Evolutionary conservation across 2,329 filamentous ascomycete genomes (phyloP).

Genomic region (Exophiala sp.): DNA sequence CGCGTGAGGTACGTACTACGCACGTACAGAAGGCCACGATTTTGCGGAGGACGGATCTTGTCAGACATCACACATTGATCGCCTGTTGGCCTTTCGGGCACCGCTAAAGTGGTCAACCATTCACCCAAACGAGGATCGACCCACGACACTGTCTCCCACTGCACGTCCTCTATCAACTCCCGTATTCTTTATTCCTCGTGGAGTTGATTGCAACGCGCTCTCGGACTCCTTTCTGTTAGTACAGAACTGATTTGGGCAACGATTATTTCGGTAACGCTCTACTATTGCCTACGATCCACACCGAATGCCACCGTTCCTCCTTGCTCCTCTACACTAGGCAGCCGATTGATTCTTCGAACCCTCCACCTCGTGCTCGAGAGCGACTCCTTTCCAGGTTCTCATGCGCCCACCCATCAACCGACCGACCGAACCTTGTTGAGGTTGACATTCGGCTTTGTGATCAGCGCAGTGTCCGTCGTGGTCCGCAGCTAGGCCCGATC

Average conservation of each 20-base stretch:
- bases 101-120: neutral
- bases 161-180: neutral
- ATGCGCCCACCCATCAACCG: neutral
- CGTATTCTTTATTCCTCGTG: neutral
- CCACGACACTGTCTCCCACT: neutral
- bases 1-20: too few relatives aligned
- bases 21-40: neutral
- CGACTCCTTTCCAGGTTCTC: neutral
- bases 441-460: neutral
- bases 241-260: neutral
- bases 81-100: neutral
- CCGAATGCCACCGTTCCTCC: neutral
- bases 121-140: neutral
- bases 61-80: neutral
- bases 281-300: neutral
- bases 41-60: neutral
- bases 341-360: neutral
- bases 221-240: neutral
- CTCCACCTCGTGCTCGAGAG: neutral
- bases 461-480: neutral
- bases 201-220: neutral
- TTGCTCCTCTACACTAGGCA: neutral
- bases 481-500: conserved; percentile 1
- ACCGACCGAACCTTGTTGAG: neutral
- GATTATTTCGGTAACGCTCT: neutral